phyloP scores from a whole-genome alignment of 1,139 yeast species.

The Kodamaea fungicola region DNA sequence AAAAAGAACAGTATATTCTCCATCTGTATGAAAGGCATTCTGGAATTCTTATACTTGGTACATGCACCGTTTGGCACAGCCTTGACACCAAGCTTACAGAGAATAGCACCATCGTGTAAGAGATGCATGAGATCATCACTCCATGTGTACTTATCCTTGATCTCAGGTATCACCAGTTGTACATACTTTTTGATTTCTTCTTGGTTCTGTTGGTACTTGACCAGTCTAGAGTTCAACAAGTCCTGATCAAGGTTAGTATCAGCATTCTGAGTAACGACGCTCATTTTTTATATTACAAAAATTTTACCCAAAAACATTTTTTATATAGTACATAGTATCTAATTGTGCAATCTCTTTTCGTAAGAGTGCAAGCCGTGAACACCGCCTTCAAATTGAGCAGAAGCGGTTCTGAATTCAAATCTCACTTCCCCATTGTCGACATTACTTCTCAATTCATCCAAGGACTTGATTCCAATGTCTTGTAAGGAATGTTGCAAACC shows the following conservation, averaged over 20 bases:
- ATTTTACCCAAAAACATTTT: background rate
- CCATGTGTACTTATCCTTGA: conserved; percentile 17
- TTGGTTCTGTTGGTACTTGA: conserved; percentile 47
- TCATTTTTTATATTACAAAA: background rate
- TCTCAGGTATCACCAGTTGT: conserved; percentile 15
- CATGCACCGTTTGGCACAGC: conserved; percentile 28
- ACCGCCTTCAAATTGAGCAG: conserved; percentile 99
- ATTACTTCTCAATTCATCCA: conserved; percentile 58
- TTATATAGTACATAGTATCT: conserved; percentile 13
- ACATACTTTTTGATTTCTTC: conserved; percentile 46
- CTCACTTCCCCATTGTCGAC: conserved; percentile 73
- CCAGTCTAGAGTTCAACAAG: conserved; percentile 40
- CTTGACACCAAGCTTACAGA: conserved; percentile 49
- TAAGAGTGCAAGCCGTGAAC: conserved; percentile 94
- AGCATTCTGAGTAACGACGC: conserved; percentile 14
- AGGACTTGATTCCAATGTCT: conserved; percentile 85
- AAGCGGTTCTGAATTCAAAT: conserved; percentile 97
- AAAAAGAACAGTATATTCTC: conserved; percentile 79
- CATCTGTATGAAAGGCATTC: conserved; percentile 85
- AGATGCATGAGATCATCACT: conserved; percentile 38
- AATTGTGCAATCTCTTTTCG: conserved; percentile 95
- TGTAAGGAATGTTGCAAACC: conserved; percentile 99
- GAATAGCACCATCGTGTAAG: conserved; percentile 62
- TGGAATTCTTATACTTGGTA: conserved; percentile 53
- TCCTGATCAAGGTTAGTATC: conserved; percentile 58